phyloP scores from a whole-genome alignment of 495 filamentous ascomycete genomes.

The Xylaria longipes region DNA sequence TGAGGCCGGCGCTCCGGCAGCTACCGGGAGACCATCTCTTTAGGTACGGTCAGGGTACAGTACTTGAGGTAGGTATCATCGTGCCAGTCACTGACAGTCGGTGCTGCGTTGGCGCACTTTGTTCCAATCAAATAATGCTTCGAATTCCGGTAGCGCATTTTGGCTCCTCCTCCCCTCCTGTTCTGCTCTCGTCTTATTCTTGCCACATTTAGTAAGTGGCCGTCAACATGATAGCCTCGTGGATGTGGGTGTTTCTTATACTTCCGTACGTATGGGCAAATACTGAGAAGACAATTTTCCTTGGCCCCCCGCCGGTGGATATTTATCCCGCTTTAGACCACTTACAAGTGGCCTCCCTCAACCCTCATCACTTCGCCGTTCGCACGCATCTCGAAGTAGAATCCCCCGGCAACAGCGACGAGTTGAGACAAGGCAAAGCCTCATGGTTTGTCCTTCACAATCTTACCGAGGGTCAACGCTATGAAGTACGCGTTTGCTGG shows the following conservation, averaged over 20 bases:
- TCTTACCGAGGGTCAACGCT: slow-evolving; percentile 74
- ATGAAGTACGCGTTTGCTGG: slow-evolving; percentile 96
- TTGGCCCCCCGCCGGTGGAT: slow-evolving; percentile 64
- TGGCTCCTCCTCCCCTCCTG: neutral
- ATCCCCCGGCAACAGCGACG: slow-evolving; percentile 63
- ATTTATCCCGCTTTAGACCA: slow-evolving; percentile 67
- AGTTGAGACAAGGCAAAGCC: slow-evolving; percentile 62
- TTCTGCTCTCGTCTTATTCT: slow-evolving; percentile 10
- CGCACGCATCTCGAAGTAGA: slow-evolving; percentile 67
- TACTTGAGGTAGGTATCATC: neutral
- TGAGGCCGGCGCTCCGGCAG: slow-evolving; percentile 13
- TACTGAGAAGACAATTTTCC: slow-evolving; percentile 90
- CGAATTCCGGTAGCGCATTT: slow-evolving; percentile 5
- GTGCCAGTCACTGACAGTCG: neutral
- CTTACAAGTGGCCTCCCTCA: slow-evolving; percentile 69
- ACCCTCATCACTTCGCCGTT: slow-evolving; percentile 60
- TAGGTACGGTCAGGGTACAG: neutral
- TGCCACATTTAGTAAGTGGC: slow-evolving; percentile 12
- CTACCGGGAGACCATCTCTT: slow-evolving; percentile 1
- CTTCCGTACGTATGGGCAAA: slow-evolving; percentile 61
- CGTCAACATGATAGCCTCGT: slow-evolving; percentile 24
- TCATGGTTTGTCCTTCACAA: slow-evolving; percentile 86
- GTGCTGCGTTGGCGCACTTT: slow-evolving; percentile 22
- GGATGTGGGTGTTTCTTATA: slow-evolving; percentile 22
- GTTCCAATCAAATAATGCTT: slow-evolving; percentile 8